phyloP scores from a whole-genome alignment of 345 rosid species.

The Punica granatum region DNA sequence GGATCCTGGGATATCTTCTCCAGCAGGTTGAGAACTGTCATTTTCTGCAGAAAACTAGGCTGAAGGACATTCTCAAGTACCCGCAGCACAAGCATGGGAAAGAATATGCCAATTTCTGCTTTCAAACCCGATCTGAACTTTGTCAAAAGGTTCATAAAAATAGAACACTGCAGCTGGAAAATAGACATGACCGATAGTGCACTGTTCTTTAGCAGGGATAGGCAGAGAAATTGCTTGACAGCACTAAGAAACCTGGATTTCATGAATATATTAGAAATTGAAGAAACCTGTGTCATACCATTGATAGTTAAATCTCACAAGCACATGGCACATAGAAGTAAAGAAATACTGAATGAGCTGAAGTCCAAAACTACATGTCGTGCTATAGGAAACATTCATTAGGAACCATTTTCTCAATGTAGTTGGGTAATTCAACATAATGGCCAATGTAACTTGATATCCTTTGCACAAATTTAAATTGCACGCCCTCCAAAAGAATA shows the following conservation, averaged over 20 bases:
- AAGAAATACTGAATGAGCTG: background rate
- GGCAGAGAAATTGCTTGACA: conserved; percentile 79
- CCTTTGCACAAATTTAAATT: background rate
- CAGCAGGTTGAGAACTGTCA: conserved; percentile 81
- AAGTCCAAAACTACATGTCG: background rate
- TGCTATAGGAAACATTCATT: background rate
- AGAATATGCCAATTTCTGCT: conserved; percentile 88
- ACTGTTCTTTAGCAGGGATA: conserved; percentile 91
- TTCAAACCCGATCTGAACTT: conserved; percentile 82
- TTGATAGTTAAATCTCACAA: background rate
- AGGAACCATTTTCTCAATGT: background rate
- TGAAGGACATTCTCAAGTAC: conserved; percentile 94
- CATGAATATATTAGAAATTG: background rate
- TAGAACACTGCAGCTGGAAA: conserved; percentile 93
- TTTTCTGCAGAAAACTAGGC: conserved; percentile 96
- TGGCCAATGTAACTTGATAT: background rate
- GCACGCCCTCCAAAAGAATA: background rate
- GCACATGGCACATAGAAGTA: background rate
- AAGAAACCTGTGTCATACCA: background rate
- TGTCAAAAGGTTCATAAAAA: conserved; percentile 62
- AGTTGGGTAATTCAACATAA: background rate
- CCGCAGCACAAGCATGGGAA: conserved; percentile 91
- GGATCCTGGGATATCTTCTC: conserved; percentile 78
- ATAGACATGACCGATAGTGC: conserved; percentile 88
- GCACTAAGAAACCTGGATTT: conserved; percentile 77